Conservation (phyloP, 305 asterid species). For the Rubia tinctorum region DNA sequence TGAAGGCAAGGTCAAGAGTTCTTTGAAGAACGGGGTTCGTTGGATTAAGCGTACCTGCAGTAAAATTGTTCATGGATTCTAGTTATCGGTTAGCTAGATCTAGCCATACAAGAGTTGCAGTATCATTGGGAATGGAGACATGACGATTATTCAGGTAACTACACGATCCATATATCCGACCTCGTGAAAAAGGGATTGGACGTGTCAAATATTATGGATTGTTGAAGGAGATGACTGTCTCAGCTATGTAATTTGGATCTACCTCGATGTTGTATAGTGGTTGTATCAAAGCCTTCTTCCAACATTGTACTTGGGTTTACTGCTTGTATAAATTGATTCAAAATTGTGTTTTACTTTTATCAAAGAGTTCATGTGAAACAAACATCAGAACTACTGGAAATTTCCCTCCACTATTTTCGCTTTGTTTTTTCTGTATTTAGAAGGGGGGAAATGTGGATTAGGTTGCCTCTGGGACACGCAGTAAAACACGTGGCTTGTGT, state of each 20-base stretch:
- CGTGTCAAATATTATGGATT: too few relatives aligned
- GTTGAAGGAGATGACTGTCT: background rate
- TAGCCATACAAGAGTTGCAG: background rate
- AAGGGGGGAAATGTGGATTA: too few relatives aligned
- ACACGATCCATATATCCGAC: background rate
- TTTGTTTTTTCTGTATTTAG: too few relatives aligned
- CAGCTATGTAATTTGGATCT: background rate
- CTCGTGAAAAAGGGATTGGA: background rate
- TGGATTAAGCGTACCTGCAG: conserved; percentile 59
- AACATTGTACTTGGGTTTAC: too few relatives aligned
- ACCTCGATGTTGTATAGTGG: background rate
- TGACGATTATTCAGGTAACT: background rate
- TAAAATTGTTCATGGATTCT: conserved; percentile 43
- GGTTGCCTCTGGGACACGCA: too few relatives aligned
- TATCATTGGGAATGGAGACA: background rate
- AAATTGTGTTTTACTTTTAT: too few relatives aligned
- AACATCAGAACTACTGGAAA: too few relatives aligned
- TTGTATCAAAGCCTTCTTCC: background rate
- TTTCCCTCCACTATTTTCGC: too few relatives aligned
- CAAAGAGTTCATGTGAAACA: too few relatives aligned
- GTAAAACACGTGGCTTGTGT: too few relatives aligned
- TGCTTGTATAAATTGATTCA: too few relatives aligned
- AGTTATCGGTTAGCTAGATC: background rate
- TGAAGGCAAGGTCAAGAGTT: conserved; percentile 62
- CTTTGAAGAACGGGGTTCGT: conserved; percentile 42